phyloP scores from a whole-genome alignment of 2,329 filamentous ascomycete genomes.

The Trichoderma asperellum region DNA sequence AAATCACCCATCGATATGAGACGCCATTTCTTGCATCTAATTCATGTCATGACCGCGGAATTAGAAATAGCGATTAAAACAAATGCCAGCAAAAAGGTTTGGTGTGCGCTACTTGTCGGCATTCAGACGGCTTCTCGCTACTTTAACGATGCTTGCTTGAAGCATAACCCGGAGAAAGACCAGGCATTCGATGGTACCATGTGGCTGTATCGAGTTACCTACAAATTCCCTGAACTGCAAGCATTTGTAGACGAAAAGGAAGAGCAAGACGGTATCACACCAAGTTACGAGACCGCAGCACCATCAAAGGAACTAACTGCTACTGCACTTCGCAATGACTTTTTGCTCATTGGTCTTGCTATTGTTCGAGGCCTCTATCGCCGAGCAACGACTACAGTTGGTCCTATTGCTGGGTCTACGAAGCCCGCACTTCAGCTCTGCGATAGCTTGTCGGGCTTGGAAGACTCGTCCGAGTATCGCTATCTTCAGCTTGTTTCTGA shows the following conservation, averaged over 20 bases:
- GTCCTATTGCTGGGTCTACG: conserved; percentile 31
- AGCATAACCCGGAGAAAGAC: conserved; percentile 33
- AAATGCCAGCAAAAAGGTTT: conserved; percentile 41
- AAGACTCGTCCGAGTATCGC: conserved; percentile 38
- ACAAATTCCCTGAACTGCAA: conserved; percentile 39
- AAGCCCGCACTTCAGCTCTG: conserved; percentile 39
- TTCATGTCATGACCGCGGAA: conserved; percentile 42
- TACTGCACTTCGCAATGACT: conserved; percentile 43
- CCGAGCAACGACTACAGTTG: conserved; percentile 42
- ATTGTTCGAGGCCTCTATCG: conserved; percentile 48
- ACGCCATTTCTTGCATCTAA: conserved; percentile 48
- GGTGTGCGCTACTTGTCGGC: conserved; percentile 46
- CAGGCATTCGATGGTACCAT: conserved; percentile 30
- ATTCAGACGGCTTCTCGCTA: conserved; percentile 43
- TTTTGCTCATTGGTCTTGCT: conserved; percentile 46
- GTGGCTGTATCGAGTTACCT: conserved; percentile 37
- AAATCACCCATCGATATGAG: conserved; percentile 37
- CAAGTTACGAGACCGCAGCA: conserved; percentile 1
- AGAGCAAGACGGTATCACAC: conserved; percentile 12
- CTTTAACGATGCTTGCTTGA: conserved; percentile 48
- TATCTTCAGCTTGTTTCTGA: conserved; percentile 45
- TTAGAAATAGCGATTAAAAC: conserved; percentile 44
- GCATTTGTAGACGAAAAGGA: conserved; percentile 30
- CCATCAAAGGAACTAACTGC: conserved; percentile 30
- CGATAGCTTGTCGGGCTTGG: conserved; percentile 38